phyloP scores from a whole-genome alignment of 345 rosid genomes.

The Pistacia atlantica region DNA sequence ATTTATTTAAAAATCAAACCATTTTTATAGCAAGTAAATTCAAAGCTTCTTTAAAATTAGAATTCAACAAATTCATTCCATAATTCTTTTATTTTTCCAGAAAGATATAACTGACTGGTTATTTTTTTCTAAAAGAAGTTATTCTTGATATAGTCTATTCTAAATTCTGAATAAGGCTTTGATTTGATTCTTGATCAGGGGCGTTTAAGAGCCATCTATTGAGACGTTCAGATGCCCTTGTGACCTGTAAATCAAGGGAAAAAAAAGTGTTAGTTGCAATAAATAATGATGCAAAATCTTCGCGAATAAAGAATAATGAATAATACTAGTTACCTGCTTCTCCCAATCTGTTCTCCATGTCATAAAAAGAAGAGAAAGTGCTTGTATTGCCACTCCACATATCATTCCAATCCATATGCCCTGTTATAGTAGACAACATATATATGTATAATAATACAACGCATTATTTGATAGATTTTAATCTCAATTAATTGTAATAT shows the following conservation, averaged over 20 bases:
- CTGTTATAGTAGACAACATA: conserved; percentile 9
- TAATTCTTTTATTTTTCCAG: too few species aligned
- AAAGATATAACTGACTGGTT: too few species aligned
- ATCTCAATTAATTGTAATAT: too few species aligned
- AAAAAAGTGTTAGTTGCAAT: too few species aligned
- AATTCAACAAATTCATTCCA: too few species aligned
- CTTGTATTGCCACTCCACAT: conserved; percentile 27
- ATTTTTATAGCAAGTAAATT: too few species aligned
- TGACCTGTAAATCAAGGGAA: neutral
- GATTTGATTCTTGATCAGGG: neutral
- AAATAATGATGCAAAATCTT: too few species aligned
- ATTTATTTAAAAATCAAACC: too few species aligned
- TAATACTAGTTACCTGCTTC: conserved; percentile 12
- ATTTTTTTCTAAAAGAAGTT: too few species aligned
- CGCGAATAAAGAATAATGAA: too few species aligned
- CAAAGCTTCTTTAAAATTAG: too few species aligned
- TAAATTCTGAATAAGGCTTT: neutral
- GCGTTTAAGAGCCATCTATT: neutral
- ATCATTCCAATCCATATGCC: conserved; percentile 45
- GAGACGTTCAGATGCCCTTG: neutral
- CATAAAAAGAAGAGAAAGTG: conserved; percentile 17
- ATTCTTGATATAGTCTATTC: neutral
- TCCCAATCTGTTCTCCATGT: conserved; percentile 30
- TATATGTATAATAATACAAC: neutral
- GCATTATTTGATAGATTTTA: too few species aligned